phyloP scores from a whole-genome alignment of 768 basidiomycete genomes.

The Tremella fuciformis region DNA sequence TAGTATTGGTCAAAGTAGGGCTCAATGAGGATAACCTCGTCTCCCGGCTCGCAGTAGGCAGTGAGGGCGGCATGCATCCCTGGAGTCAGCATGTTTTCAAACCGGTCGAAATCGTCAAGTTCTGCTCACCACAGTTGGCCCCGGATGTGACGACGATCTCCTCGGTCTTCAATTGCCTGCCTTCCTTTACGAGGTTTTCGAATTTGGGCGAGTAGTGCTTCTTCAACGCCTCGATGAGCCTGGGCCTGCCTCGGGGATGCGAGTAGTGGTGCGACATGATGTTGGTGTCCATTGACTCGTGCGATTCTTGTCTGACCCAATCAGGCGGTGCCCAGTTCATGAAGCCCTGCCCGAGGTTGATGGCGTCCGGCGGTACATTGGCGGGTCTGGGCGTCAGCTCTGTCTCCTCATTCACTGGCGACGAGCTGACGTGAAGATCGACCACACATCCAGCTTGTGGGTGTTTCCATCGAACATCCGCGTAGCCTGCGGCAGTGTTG shows the following conservation, averaged over 20 bases:
- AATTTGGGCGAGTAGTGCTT: slow-evolving; percentile 69
- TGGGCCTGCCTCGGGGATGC: slow-evolving; percentile 81
- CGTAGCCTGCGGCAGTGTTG: slow-evolving; percentile 40
- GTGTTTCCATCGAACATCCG: slow-evolving; percentile 48
- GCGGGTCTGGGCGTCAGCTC: slow-evolving; percentile 60
- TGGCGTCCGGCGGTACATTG: slow-evolving; percentile 84
- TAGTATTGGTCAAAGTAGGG: slow-evolving; percentile 97
- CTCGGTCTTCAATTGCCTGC: slow-evolving; percentile 72
- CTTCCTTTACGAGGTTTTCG: slow-evolving; percentile 54
- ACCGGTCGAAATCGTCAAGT: background rate
- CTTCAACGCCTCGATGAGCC: slow-evolving; percentile 83
- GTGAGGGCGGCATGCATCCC: slow-evolving; percentile 91
- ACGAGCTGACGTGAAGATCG: slow-evolving; percentile 51
- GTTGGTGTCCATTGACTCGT: slow-evolving; percentile 43
- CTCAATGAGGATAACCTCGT: slow-evolving; percentile 98
- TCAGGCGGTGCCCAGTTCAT: slow-evolving; percentile 53
- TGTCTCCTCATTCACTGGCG: background rate
- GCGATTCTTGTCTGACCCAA: slow-evolving; percentile 47
- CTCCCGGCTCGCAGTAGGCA: slow-evolving; percentile 85
- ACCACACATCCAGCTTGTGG: slow-evolving; percentile 51
- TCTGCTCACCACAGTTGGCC: slow-evolving; percentile 81
- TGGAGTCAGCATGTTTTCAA: slow-evolving; percentile 41
- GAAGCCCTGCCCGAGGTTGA: slow-evolving; percentile 79
- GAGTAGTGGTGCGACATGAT: slow-evolving; percentile 53
- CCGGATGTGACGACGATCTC: slow-evolving; percentile 95